phyloP scores from a whole-genome alignment of 306 rosid genomes.

The Psophocarpus tetragonolobus region DNA sequence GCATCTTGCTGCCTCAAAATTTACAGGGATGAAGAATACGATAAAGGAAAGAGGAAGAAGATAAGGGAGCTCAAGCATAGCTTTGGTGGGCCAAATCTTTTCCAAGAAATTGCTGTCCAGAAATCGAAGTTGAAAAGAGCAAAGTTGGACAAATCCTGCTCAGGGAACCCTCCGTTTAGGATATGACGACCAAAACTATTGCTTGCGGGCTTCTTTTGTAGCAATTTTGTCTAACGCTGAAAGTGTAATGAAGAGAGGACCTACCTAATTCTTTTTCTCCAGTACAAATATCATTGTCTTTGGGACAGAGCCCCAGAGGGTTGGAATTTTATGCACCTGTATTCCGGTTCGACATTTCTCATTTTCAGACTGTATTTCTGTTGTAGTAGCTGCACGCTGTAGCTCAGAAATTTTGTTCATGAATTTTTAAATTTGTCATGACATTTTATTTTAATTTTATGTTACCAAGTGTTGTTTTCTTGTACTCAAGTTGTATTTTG shows the following conservation, averaged over 20 bases:
- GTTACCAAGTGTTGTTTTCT: not conserved
- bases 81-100: conserved; percentile 70
- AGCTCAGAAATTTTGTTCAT: conserved; percentile 44
- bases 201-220: conserved; percentile 21
- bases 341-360: conserved; percentile 28
- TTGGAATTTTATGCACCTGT: conserved; percentile 13
- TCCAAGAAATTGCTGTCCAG: conserved; percentile 67
- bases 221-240: conserved; percentile 35
- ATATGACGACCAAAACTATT: conserved; percentile 45
- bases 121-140: conserved; percentile 49
- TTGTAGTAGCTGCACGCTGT: conserved; percentile 8
- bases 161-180: conserved; percentile 76
- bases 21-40: conserved; percentile 93
- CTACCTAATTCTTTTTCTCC: conserved; percentile 31
- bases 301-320: conserved; percentile 28
- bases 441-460: not conserved
- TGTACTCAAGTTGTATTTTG: not conserved
- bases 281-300: conserved; percentile 26
- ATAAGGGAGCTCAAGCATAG: conserved; percentile 48
- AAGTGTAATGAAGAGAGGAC: conserved; percentile 35
- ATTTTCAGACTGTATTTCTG: conserved; percentile 36
- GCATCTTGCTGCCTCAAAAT: not conserved
- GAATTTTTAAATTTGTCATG: not conserved
- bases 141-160: conserved; percentile 50
- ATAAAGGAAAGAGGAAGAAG: conserved; percentile 85